phyloP scores from a whole-genome alignment of 306 rosid species.

The Oxytropis ochrocephala region DNA sequence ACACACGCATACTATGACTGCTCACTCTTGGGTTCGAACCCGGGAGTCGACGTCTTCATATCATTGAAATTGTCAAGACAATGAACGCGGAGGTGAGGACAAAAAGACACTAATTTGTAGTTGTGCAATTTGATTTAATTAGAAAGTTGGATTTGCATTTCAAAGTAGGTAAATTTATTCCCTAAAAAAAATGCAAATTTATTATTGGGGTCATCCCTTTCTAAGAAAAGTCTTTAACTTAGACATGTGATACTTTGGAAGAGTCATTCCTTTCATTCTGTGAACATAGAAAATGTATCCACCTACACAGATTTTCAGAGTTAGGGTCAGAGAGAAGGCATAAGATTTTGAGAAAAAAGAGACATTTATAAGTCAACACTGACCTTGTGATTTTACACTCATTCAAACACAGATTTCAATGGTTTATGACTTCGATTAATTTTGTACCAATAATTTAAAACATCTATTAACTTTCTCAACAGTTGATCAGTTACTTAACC shows the following conservation, averaged over 20 bases:
- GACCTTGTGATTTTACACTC: conserved; percentile 4
- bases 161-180: neutral
- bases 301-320: conserved; percentile 13
- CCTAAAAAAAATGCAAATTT: too few species aligned
- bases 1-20: too few species aligned
- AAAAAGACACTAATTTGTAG: conserved; percentile 7
- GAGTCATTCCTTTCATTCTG: conserved; percentile 26
- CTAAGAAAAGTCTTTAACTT: neutral
- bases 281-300: conserved; percentile 40
- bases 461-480: conserved; percentile 34
- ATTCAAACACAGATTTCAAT: conserved; percentile 26
- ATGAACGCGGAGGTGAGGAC: too few species aligned
- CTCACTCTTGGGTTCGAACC: too few species aligned
- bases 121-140: neutral
- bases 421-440: neutral
- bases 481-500: neutral
- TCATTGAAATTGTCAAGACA: too few species aligned
- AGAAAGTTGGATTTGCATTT: conserved; percentile 3
- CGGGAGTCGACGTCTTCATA: too few species aligned
- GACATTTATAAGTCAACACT: conserved; percentile 25
- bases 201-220: conserved; percentile 16
- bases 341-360: conserved; percentile 19
- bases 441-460: neutral
- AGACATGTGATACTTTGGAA: conserved; percentile 5
- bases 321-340: conserved; percentile 17